These are phyloP conservation scores for Naganishia albida DNA, from an alignment of 1,284 basidiomycete genomes.

Conservation along the genomic window DNA sequence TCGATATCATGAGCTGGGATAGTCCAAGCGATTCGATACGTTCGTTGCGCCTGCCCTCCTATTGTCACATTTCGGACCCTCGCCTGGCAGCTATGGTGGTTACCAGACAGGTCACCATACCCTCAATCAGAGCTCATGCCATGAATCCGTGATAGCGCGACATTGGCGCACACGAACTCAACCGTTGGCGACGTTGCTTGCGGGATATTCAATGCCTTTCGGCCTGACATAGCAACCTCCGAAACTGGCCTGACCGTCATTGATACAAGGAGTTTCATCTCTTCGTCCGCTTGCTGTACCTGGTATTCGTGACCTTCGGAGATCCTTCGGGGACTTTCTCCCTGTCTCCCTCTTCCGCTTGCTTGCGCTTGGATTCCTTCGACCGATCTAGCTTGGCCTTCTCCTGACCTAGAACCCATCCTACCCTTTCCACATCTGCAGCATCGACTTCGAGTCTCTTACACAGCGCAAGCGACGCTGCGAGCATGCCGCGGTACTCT, in stretches of 20 bases:
- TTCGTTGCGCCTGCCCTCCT: too few relatives aligned
- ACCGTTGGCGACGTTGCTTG: too few relatives aligned
- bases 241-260: neutral
- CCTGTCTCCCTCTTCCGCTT: neutral
- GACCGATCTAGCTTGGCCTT: conserved; percentile 11
- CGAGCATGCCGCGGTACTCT: conserved; percentile 17
- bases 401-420: conserved; percentile 25
- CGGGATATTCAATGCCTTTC: too few relatives aligned
- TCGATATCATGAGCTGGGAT: too few relatives aligned
- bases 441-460: conserved; percentile 18
- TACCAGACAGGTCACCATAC: too few relatives aligned
- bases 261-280: neutral
- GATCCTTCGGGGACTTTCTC: neutral
- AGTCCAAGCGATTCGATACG: too few relatives aligned
- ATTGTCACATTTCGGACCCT: too few relatives aligned
- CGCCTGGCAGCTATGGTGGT: too few relatives aligned
- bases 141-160: too few relatives aligned
- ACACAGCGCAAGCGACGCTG: neutral
- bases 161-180: too few relatives aligned
- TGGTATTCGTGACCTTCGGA: too few relatives aligned
- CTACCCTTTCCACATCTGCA: conserved; percentile 22
- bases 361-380: conserved; percentile 9
- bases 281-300: conserved; percentile 4
- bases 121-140: too few relatives aligned
- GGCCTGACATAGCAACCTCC: neutral